phyloP scores from a whole-genome alignment of 208 protist species.

The Wallacemonas sp. region DNA sequence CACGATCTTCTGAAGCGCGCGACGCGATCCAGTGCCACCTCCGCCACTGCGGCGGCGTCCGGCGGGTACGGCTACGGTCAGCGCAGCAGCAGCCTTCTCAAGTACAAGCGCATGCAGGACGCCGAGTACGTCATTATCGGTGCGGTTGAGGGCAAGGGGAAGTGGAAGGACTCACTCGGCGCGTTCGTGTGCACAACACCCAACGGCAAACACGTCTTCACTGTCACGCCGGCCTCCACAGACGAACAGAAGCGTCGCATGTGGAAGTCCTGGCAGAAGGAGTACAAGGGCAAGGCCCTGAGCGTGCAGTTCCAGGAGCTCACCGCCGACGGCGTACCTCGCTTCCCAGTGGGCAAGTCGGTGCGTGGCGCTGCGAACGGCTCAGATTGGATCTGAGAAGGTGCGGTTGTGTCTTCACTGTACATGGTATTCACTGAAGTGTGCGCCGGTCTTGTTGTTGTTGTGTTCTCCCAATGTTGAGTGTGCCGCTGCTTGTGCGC shows the following conservation, averaged over 20 bases:
- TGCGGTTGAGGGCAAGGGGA: constrained; percentile 81
- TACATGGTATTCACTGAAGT: too few relatives aligned
- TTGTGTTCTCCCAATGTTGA: background rate
- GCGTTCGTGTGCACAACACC: constrained; percentile 78
- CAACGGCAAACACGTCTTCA: constrained; percentile 56
- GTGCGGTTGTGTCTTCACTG: background rate
- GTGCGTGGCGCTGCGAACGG: constrained; percentile 69
- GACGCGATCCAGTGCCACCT: background rate
- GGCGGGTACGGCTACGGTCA: constrained; percentile 81
- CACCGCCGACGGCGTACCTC: constrained; percentile 77
- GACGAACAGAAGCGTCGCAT: constrained; percentile 67
- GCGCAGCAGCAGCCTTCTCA: constrained; percentile 79
- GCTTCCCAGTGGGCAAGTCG: constrained; percentile 85
- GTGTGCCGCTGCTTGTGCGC: background rate
- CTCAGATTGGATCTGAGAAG: constrained; percentile 71
- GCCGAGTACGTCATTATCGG: constrained; percentile 85
- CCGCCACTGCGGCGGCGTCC: background rate
- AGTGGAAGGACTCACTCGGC: constrained; percentile 80
- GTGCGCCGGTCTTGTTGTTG: too few relatives aligned
- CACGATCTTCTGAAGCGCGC: background rate
- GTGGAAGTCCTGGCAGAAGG: constrained; percentile 60
- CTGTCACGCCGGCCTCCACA: constrained; percentile 74
- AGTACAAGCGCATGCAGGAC: constrained; percentile 91
- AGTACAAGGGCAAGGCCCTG: constrained; percentile 76
- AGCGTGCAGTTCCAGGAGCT: constrained; percentile 91